These are phyloP conservation scores for Neobulgaria alba DNA, from an alignment of 2,329 filamentous ascomycete genomes.

Conservation along the genomic window DNA sequence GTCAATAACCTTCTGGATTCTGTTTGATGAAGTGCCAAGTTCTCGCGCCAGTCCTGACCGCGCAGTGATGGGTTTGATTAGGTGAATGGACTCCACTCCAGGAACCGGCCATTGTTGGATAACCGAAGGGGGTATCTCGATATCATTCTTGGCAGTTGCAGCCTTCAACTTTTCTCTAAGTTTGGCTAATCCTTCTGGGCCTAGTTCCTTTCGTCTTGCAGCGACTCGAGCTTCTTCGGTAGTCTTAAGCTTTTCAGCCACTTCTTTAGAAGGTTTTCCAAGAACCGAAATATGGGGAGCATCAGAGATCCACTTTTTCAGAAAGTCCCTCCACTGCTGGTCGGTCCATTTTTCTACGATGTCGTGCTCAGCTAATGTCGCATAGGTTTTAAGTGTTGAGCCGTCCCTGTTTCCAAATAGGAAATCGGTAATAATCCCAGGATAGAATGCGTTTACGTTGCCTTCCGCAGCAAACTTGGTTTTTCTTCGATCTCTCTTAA, in stretches of 20 bases:
- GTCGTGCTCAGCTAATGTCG: constrained; percentile 52
- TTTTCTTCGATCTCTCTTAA: constrained; percentile 71
- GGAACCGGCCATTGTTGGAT: constrained; percentile 77
- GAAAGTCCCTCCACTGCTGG: constrained; percentile 70
- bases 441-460: constrained; percentile 71
- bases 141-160: constrained; percentile 83
- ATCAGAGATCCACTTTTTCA: constrained; percentile 77
- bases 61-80: constrained; percentile 81
- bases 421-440: constrained; percentile 83
- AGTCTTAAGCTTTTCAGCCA: constrained; percentile 72
- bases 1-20: constrained; percentile 70
- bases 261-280: constrained; percentile 71
- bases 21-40: constrained; percentile 58
- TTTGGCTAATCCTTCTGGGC: constrained; percentile 69
- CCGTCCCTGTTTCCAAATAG: constrained; percentile 84
- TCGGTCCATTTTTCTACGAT: constrained; percentile 72
- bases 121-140: constrained; percentile 73
- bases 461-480: constrained; percentile 78
- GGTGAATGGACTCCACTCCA: constrained; percentile 83
- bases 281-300: constrained; percentile 82
- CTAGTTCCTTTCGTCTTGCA: constrained; percentile 69
- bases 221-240: constrained; percentile 74
- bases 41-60: constrained; percentile 69
- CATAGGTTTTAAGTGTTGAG: constrained; percentile 57
- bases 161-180: constrained; percentile 68